Evolutionary conservation across 805 yeast species (phyloP).

Genomic region (Nakazawaea populi): DNA sequence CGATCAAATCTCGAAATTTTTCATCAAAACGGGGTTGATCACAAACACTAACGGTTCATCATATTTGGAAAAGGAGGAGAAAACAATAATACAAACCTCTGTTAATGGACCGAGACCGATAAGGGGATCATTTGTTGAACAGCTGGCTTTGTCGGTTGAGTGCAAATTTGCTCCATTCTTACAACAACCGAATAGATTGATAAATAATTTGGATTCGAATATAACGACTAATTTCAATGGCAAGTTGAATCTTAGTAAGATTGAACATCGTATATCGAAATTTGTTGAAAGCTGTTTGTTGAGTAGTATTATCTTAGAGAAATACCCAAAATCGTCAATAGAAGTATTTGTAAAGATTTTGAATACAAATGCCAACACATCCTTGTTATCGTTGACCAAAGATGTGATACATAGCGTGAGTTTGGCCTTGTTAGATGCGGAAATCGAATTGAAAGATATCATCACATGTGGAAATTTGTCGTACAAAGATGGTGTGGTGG

Average conservation of each 20-base stretch:
- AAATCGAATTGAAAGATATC: slow-evolving; percentile 72
- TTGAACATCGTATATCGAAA: slow-evolving; percentile 42
- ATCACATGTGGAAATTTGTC: slow-evolving; percentile 60
- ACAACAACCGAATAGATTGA: slow-evolving; percentile 30
- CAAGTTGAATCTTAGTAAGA: slow-evolving; percentile 27
- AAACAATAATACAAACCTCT: slow-evolving; percentile 57
- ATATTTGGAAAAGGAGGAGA: slow-evolving; percentile 59
- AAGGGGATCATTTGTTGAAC: slow-evolving; percentile 62
- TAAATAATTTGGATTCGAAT: slow-evolving; percentile 8
- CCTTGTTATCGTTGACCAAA: slow-evolving; percentile 22
- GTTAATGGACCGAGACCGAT: slow-evolving; percentile 90
- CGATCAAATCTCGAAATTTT: slow-evolving; percentile 31
- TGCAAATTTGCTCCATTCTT: slow-evolving; percentile 47
- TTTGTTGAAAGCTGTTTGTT: slow-evolving; percentile 31
- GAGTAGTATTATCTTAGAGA: slow-evolving; percentile 47
- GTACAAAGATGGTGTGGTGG: slow-evolving; percentile 10
- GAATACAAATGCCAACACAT: slow-evolving; percentile 27
- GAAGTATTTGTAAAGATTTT: slow-evolving; percentile 70
- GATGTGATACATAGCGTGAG: slow-evolving; percentile 54
- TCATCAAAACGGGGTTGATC: slow-evolving; percentile 57
- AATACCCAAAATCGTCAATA: slow-evolving; percentile 88
- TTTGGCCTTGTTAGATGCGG: slow-evolving; percentile 78
- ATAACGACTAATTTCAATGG: slow-evolving; percentile 17
- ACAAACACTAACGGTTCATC: slow-evolving; percentile 80
- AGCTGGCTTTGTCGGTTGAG: slow-evolving; percentile 61